Conservation (phyloP, 2,329 filamentous ascomycete genomes). For the Neoarthrinium moseri region DNA sequence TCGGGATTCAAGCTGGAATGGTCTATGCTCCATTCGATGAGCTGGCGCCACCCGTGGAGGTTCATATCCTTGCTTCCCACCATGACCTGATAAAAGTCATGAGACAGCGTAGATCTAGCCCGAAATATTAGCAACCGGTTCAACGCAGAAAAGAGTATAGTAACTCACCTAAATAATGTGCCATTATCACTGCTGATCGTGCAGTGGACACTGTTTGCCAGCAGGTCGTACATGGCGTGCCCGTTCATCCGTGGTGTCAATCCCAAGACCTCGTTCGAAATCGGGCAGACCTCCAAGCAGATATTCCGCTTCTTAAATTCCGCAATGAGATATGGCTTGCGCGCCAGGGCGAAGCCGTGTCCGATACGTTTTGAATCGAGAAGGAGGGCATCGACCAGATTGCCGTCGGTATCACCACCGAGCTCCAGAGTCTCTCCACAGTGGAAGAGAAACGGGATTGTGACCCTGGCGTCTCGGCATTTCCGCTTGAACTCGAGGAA, state of each 20-base stretch:
- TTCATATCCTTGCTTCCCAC: slow-evolving; percentile 66
- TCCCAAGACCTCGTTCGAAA: slow-evolving; percentile 74
- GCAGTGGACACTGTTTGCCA: slow-evolving; percentile 73
- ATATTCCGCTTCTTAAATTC: slow-evolving; percentile 62
- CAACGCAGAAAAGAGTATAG: not conserved
- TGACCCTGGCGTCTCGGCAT: slow-evolving; percentile 41
- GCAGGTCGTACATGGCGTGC: slow-evolving; percentile 65
- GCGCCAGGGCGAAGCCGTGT: slow-evolving; percentile 68
- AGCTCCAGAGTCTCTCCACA: slow-evolving; percentile 73
- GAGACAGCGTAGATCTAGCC: slow-evolving; percentile 64
- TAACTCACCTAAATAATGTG: slow-evolving; percentile 63
- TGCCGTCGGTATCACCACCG: slow-evolving; percentile 63
- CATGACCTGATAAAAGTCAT: slow-evolving; percentile 78
- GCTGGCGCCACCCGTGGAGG: slow-evolving; percentile 70
- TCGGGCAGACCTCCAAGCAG: slow-evolving; percentile 74
- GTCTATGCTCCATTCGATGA: slow-evolving; percentile 61
- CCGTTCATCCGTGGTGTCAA: slow-evolving; percentile 64
- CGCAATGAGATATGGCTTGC: slow-evolving; percentile 65
- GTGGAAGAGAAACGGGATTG: slow-evolving; percentile 74
- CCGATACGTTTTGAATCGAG: slow-evolving; percentile 69
- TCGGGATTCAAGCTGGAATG: slow-evolving; percentile 52
- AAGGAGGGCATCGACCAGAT: slow-evolving; percentile 66
- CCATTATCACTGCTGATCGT: slow-evolving; percentile 75
- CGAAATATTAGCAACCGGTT: slow-evolving; percentile 8
- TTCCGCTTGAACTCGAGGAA: slow-evolving; percentile 46